phyloP scores from a whole-genome alignment of 306 rosid genomes.

The Casuarina cunninghamiana region DNA sequence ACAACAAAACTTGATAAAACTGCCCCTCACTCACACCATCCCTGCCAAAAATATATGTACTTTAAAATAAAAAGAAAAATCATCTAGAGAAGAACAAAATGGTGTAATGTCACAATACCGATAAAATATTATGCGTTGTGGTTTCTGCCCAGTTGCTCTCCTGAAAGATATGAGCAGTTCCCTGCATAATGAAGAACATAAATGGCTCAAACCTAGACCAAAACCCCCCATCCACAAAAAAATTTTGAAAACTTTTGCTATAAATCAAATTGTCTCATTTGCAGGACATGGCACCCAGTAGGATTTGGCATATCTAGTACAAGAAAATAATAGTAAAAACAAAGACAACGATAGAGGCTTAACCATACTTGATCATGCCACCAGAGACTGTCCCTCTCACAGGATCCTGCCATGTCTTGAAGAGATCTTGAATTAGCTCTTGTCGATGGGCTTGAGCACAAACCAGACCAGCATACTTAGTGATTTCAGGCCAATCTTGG shows the following conservation, averaged over 20 bases:
- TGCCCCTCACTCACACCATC: conserved; percentile 99
- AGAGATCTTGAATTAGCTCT: conserved; percentile 92
- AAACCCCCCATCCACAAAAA: neutral
- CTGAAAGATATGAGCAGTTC: conserved; percentile 94
- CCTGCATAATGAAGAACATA: conserved; percentile 32
- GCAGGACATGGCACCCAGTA: neutral
- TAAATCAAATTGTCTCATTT: neutral
- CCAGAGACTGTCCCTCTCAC: conserved; percentile 77
- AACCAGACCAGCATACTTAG: conserved; percentile 93
- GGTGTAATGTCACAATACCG: conserved; percentile 36
- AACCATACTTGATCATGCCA: conserved; percentile 84
- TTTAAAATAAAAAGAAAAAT: neutral
- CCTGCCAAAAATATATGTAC: conserved; percentile 43
- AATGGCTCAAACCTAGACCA: neutral
- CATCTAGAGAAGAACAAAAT: neutral
- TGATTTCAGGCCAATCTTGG: conserved; percentile 98
- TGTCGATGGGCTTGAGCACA: conserved; percentile 98
- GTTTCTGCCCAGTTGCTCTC: conserved; percentile 96
- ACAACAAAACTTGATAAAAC: conserved; percentile 86
- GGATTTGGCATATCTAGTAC: neutral
- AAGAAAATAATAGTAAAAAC: neutral
- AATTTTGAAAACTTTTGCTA: neutral
- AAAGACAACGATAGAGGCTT: neutral
- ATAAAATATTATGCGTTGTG: conserved; percentile 91
- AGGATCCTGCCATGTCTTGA: conserved; percentile 94